These are phyloP conservation scores for Rhodosporidiobolus sp. DNA, from an alignment of 768 basidiomycete species.

Conservation along the genomic window DNA sequence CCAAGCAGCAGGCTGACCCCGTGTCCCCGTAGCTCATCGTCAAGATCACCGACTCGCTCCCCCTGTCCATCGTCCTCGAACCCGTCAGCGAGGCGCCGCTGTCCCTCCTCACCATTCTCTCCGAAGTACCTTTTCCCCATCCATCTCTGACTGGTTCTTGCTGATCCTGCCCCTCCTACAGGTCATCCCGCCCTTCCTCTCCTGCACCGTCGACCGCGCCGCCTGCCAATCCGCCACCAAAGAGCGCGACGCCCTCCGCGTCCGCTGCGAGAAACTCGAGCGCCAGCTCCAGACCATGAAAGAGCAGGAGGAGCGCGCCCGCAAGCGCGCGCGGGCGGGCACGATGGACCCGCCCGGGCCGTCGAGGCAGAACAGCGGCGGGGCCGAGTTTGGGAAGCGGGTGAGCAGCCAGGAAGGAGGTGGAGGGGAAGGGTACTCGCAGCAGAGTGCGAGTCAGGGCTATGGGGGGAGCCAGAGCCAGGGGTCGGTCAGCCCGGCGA, in stretches of 20 bases:
- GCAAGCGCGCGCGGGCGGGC: not conserved
- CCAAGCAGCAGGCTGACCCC: not conserved
- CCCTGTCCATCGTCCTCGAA: not conserved
- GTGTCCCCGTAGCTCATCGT: not conserved
- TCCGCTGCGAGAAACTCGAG: not conserved
- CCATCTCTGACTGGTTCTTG: not conserved
- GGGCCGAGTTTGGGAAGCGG: not conserved
- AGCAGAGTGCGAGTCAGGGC: not conserved
- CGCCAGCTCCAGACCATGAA: too few relatives aligned
- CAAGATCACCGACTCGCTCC: not conserved
- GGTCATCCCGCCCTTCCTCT: constrained; percentile 3
- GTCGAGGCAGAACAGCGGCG: not conserved
- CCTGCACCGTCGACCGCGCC: not conserved
- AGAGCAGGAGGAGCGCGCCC: not conserved
- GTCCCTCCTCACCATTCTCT: not conserved
- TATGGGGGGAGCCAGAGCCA: not conserved
- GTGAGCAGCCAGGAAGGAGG: not conserved
- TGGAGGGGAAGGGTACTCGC: too few relatives aligned
- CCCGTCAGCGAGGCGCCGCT: not conserved
- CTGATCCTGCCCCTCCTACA: not conserved
- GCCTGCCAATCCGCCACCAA: not conserved
- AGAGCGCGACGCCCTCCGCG: not conserved
- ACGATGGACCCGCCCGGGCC: not conserved
- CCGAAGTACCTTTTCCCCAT: not conserved
- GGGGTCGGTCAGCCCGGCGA: not conserved